Conservation (phyloP, 805 yeast genomes). For the Clavispora vitiphila region DNA sequence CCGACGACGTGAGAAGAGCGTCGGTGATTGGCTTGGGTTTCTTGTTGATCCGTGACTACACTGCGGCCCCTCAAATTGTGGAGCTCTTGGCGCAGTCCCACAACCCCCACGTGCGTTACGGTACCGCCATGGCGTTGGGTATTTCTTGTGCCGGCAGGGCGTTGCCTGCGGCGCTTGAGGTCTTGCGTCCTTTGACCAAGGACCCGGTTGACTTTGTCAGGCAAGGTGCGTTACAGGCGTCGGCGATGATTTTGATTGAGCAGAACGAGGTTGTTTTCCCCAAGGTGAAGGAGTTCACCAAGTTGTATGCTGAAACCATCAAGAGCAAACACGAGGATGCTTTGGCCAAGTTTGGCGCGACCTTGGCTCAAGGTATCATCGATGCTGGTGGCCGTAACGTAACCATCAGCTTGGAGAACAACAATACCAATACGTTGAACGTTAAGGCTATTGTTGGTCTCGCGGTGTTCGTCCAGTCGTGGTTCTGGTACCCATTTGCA, state of each 20-base stretch:
- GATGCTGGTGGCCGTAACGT: slow-evolving; percentile 99
- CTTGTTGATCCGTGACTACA: slow-evolving; percentile 81
- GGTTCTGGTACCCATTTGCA: slow-evolving; percentile 98
- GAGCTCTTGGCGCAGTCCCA: slow-evolving; percentile 90
- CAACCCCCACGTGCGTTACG: slow-evolving; percentile 97
- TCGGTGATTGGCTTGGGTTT: slow-evolving; percentile 91
- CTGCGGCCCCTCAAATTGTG: slow-evolving; percentile 92
- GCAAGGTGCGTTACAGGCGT: slow-evolving; percentile 93
- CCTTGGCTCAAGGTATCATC: slow-evolving; percentile 93
- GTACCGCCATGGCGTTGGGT: slow-evolving; percentile 96
- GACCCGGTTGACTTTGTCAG: slow-evolving; percentile 97
- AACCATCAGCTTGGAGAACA: slow-evolving; percentile 85
- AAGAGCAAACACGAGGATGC: slow-evolving; percentile 92
- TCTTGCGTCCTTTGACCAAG: slow-evolving; percentile 84
- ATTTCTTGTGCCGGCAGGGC: slow-evolving; percentile 96
- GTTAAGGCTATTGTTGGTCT: slow-evolving; percentile 89
- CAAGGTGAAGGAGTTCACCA: slow-evolving; percentile 72
- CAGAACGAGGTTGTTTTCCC: slow-evolving; percentile 81
- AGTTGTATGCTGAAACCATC: slow-evolving; percentile 69
- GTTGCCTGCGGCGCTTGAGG: slow-evolving; percentile 80
- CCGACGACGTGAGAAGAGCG: slow-evolving; percentile 94
- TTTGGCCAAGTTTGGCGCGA: slow-evolving; percentile 95
- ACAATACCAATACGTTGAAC: slow-evolving; percentile 85
- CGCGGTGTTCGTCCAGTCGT: slow-evolving; percentile 83
- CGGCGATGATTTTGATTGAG: slow-evolving; percentile 84